Evolutionary conservation across 2,329 filamentous ascomycete genomes (phyloP), one percentile per base, ranked within the genome.

Genomic region (Fusarium subglutinans): DNA sequence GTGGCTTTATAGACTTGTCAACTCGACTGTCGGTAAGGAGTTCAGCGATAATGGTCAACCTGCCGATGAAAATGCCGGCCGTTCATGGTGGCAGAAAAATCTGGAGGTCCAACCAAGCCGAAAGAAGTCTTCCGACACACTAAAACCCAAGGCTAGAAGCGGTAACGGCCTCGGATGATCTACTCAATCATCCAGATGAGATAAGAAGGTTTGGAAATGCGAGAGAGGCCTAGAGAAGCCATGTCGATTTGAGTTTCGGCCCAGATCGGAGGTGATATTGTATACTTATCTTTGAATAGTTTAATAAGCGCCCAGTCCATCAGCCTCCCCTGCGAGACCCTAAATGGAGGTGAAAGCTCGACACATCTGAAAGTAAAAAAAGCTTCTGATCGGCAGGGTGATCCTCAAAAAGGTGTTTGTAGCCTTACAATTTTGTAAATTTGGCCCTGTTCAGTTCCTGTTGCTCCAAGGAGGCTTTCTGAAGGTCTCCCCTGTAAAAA

Each of bases 141-240:
- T 20, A 9, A 20, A 13, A 0, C 6, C 3, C 0, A 4, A 45
- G 11, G 5, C 11, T 4, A 26, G 18, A 14, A 20, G 43, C 8
- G 24, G 14, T 14, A 45, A 26, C 24, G 24, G 43, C 43, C 24
- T 24, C 24, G 24, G 24, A 24, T 24, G 24, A 24, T 24, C 24
- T 24, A 24, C 24, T 24, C 43, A 4, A 45, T 26, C 17, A 20
- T 9, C 17, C 17, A 45, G 11, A 45, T 6, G 43, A 26, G n/a
- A 12, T 13, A 18, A 18, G 5, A 45, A 45, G 5, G 24, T 24
- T 24, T 24, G 24, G 24, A 24, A 24, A 24, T 24, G 24, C 24
- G 24, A 24, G 24, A 24, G 24, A 24, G 24, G 24, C 24, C 5
- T 0, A 20, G 43, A 20, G 43, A 26, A 12, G 24, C 4, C 5